Conservation (phyloP, 2,329 filamentous ascomycete genomes). For the Fusarium sp. region DNA sequence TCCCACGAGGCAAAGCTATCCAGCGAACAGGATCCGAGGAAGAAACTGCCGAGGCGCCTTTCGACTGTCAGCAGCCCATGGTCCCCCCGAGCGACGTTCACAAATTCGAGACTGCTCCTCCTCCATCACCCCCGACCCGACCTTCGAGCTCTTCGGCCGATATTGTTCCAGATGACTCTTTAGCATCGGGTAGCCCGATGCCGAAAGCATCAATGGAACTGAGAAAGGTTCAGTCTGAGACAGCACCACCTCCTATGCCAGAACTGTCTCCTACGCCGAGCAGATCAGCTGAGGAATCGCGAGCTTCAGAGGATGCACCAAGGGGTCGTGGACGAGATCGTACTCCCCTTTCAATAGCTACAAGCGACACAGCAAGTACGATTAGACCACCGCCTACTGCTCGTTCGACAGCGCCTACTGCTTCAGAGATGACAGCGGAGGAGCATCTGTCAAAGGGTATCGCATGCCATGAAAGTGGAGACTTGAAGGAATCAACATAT, state of each 20-base stretch:
- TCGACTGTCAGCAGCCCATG: constrained; percentile 71
- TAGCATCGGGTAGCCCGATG: constrained; percentile 47
- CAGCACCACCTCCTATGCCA: constrained; percentile 51
- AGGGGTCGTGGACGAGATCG: constrained; percentile 62
- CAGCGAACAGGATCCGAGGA: constrained; percentile 75
- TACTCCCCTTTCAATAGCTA: constrained; percentile 60
- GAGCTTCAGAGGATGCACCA: constrained; percentile 61
- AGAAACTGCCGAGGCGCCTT: constrained; percentile 62
- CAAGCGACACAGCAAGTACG: constrained; percentile 67
- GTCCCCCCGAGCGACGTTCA: constrained; percentile 56
- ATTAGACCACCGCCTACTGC: constrained; percentile 56
- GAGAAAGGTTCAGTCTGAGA: constrained; percentile 62
- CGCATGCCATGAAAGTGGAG: constrained; percentile 86
- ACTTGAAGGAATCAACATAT: constrained; percentile 93
- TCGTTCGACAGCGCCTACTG: constrained; percentile 62
- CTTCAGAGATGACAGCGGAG: constrained; percentile 80
- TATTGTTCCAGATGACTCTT: constrained; percentile 52
- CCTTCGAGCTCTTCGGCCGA: constrained; percentile 66
- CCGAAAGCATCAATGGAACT: constrained; percentile 62
- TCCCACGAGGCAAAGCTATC: constrained; percentile 84
- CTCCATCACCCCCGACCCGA: constrained; percentile 70
- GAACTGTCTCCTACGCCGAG: constrained; percentile 59
- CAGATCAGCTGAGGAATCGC: constrained; percentile 57
- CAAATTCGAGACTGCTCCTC: constrained; percentile 58
- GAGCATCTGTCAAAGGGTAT: constrained; percentile 93